These are phyloP conservation scores for Hypoxylon trugodes DNA, from an alignment of 495 filamentous ascomycete species.

Conservation along the genomic window DNA sequence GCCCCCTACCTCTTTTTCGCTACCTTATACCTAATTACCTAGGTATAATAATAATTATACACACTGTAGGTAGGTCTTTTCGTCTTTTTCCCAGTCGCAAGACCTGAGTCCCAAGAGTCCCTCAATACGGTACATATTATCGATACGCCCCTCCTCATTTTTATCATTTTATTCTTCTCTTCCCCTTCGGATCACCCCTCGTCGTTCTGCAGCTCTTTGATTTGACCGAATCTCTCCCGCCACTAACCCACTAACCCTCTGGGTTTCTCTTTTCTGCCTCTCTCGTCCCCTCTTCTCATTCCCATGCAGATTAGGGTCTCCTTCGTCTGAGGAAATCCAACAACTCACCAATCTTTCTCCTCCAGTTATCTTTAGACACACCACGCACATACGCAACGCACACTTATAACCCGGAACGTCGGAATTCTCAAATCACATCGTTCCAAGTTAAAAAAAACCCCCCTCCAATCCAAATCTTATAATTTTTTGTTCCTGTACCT, in stretches of 20 bases:
- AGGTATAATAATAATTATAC: neutral
- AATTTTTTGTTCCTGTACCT: slow-evolving; percentile 34
- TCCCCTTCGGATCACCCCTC: slow-evolving; percentile 20
- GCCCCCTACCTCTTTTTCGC: neutral
- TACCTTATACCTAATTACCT: neutral
- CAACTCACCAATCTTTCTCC: slow-evolving; percentile 29
- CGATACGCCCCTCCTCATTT: slow-evolving; percentile 9
- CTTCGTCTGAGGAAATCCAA: slow-evolving; percentile 19
- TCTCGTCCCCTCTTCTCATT: slow-evolving; percentile 1
- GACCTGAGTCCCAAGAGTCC: neutral
- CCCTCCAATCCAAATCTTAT: slow-evolving; percentile 21
- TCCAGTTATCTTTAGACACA: slow-evolving; percentile 40
- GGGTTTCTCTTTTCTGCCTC: slow-evolving; percentile 1
- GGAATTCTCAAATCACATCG: slow-evolving; percentile 39
- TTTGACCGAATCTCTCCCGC: slow-evolving; percentile 42
- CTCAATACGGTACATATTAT: neutral
- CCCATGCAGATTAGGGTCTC: slow-evolving; percentile 13
- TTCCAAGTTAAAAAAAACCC: slow-evolving; percentile 25
- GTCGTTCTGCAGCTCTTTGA: slow-evolving; percentile 31
- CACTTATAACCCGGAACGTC: slow-evolving; percentile 23
- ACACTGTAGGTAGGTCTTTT: neutral
- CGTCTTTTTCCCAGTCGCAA: neutral
- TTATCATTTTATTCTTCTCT: too few species aligned
- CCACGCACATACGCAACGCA: slow-evolving; percentile 21
- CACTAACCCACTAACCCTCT: slow-evolving; percentile 29